Base-by-base conservation (phyloP, 2,329 filamentous ascomycete genomes). In the Metarhizium anisopliae region DNA sequence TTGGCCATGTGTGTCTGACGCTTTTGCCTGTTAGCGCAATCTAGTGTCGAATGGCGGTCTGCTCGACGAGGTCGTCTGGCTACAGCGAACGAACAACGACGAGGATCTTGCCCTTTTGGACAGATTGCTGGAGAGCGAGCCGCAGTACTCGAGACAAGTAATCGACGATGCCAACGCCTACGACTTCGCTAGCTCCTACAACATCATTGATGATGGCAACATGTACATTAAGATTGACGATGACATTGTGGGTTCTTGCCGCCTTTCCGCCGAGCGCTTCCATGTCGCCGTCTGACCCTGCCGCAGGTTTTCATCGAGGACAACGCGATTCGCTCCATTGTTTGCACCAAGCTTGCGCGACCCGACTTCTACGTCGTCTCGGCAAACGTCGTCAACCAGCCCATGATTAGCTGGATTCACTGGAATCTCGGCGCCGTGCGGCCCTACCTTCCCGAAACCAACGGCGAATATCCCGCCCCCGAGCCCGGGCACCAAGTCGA, bases 321-420 rank as follows among this genome's bases (percentile, higher is more conserved):
- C 50, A 64, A 61, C 59, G 71, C 63, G 54, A 79, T 84, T 49
- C 74, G 78, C 2, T 75, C 77, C 2, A 70, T 83, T 7, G 72
- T 82, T 35, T 76, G 77, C 59, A 79, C 77, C 20, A 77, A 77
- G 58, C 63, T 79, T 47, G 69, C 76, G 3, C 72, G 81, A 32
- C 77, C 79, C 6, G 73, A 80, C 49, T 74, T 74, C 30, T 75
- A 75, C 58, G 68, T 77, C 50, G 75, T 83, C 14, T 80, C 79
- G 2, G 79, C 79, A 52, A 82, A 83, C 59, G 71, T 83, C 20
- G 69, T 83, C 59, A 83, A 83, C 58, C 77, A 80, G 51, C 79
- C 78, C 16, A 71, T 78, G 13, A 74, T 81, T 35, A 73, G 74
- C 51, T 76, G 77, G 68, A 69, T 83, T 20, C 81, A 84, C 60